phyloP scores from a whole-genome alignment of 257 asterid species.

The Fraxinus anomala region DNA sequence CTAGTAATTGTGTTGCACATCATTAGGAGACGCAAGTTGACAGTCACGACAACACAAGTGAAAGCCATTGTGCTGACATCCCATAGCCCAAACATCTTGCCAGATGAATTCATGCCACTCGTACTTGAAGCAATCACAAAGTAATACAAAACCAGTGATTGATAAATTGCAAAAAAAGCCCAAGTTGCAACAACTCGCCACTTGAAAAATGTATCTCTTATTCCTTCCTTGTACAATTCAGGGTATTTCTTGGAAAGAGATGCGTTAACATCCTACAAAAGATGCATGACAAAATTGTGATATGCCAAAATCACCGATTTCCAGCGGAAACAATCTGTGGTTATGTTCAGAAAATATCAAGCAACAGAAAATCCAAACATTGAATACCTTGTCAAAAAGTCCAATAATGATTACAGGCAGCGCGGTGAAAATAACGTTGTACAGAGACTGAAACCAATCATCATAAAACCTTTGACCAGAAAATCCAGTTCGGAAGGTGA shows the following conservation, averaged over 20 bases:
- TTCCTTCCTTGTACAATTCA: conserved; percentile 96
- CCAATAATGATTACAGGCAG: conserved; percentile 93
- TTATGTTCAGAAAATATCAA: not conserved
- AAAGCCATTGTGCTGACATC: conserved; percentile 98
- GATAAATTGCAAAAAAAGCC: conserved; percentile 91
- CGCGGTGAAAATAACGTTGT: conserved; percentile 92
- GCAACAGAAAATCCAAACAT: conserved; percentile 9
- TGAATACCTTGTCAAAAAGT: conserved; percentile 90
- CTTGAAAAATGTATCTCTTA: conserved; percentile 76
- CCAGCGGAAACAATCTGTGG: conserved; percentile 2
- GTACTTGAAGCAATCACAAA: conserved; percentile 68
- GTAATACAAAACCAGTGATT: conserved; percentile 73
- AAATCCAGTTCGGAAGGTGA: conserved; percentile 93
- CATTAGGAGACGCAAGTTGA: conserved; percentile 95
- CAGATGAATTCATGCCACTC: conserved; percentile 75
- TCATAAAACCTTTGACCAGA: conserved; percentile 98
- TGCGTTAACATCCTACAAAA: conserved; percentile 81
- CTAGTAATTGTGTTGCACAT: conserved; percentile 93
- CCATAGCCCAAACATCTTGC: conserved; percentile 95
- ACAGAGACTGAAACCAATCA: conserved; percentile 99
- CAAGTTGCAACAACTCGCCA: conserved; percentile 95
- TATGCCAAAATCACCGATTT: conserved; percentile 5
- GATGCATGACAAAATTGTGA: not conserved
- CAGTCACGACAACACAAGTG: conserved; percentile 93
- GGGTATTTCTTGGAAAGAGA: conserved; percentile 94